phyloP scores from a whole-genome alignment of 352 stramenopile species.

The Phytophthora boehmeriae region DNA sequence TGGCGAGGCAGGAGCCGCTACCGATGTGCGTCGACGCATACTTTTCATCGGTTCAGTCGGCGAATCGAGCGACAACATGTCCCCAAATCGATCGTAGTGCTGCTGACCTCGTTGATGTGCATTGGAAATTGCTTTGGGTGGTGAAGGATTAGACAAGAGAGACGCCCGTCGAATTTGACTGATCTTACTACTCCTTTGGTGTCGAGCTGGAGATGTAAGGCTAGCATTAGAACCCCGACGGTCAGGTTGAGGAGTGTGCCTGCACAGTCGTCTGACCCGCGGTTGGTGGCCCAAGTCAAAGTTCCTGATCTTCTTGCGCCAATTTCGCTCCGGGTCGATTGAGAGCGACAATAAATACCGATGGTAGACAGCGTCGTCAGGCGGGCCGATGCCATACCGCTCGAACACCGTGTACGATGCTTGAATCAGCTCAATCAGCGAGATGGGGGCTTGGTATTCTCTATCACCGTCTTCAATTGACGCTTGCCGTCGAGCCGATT shows the following conservation, averaged over 20 bases:
- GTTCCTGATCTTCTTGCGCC: conserved; percentile 53
- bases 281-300: conserved; percentile 31
- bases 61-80: conserved; percentile 44
- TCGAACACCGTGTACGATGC: conserved; percentile 60
- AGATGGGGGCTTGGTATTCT: conserved; percentile 29
- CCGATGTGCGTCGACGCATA: background rate
- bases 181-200: conserved; percentile 7
- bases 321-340: conserved; percentile 60
- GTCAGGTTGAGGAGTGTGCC: background rate
- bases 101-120: background rate
- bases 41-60: conserved; percentile 13
- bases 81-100: conserved; percentile 48
- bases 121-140: background rate
- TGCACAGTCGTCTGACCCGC: conserved; percentile 23
- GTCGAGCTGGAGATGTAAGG: conserved; percentile 5
- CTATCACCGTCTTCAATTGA: background rate
- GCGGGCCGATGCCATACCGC: conserved; percentile 43
- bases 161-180: conserved; percentile 14
- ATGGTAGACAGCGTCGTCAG: conserved; percentile 61
- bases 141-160: conserved; percentile 1
- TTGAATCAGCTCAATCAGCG: conserved; percentile 70
- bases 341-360: conserved; percentile 61
- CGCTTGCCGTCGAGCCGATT: background rate
- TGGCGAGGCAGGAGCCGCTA: no score
- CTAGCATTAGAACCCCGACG: background rate